Conservation (phyloP, 2,329 filamentous ascomycete species). For the Pestalotiopsis sp. region DNA sequence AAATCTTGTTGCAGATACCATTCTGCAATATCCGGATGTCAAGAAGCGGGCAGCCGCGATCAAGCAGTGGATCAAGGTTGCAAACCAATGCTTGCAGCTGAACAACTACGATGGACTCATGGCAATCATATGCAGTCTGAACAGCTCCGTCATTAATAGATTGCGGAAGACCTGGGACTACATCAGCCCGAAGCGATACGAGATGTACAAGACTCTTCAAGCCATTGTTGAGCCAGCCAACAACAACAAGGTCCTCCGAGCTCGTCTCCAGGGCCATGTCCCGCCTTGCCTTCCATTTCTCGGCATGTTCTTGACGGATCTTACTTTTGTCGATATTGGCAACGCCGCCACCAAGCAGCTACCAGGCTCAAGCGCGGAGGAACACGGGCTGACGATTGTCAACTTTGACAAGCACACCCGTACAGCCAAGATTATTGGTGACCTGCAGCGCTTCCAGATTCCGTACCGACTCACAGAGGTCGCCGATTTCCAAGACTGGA, state of each 20-base stretch:
- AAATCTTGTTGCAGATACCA: conserved; percentile 90
- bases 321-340: conserved; percentile 94
- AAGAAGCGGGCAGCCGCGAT: conserved; percentile 90
- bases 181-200: conserved; percentile 81
- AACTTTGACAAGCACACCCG: conserved; percentile 98
- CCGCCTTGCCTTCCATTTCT: conserved; percentile 94
- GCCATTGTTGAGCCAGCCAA: conserved; percentile 85
- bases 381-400: conserved; percentile 78
- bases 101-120: conserved; percentile 97
- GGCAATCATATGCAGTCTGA: conserved; percentile 94
- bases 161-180: conserved; percentile 91
- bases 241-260: conserved; percentile 87
- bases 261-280: conserved; percentile 81
- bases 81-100: conserved; percentile 80
- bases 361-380: conserved; percentile 53
- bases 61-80: conserved; percentile 98
- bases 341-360: conserved; percentile 85
- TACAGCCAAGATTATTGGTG: conserved; percentile 93
- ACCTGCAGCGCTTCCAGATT: conserved; percentile 94
- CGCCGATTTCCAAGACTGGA: conserved; percentile 90
- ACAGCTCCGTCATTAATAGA: conserved; percentile 87
- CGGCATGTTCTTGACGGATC: conserved; percentile 92
- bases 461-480: conserved; percentile 84
- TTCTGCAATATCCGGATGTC: conserved; percentile 83
- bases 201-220: conserved; percentile 76